These are phyloP conservation scores for Pestalotiopsis sp. DNA, from an alignment of 2,329 filamentous ascomycete species.

Conservation along the genomic window DNA sequence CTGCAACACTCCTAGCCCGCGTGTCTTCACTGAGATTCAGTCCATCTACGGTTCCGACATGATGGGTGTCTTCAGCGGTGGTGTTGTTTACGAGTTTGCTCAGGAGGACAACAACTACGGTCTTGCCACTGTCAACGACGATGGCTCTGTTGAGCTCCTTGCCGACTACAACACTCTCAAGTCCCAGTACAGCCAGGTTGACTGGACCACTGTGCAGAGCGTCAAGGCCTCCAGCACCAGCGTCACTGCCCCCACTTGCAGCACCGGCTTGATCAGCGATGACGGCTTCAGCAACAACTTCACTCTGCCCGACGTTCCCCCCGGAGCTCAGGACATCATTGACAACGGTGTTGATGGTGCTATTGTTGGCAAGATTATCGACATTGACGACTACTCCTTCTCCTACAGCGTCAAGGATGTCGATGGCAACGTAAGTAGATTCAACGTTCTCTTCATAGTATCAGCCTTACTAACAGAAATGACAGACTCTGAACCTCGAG, in stretches of 20 bases:
- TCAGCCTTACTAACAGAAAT: not conserved
- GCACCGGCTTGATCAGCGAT: conserved; percentile 64
- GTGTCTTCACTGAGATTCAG: conserved; percentile 75
- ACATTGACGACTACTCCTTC: conserved; percentile 67
- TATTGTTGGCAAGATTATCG: conserved; percentile 68
- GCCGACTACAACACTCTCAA: conserved; percentile 75
- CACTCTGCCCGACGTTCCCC: conserved; percentile 70
- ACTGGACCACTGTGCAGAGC: conserved; percentile 69
- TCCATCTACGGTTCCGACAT: conserved; percentile 74
- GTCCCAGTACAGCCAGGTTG: conserved; percentile 73
- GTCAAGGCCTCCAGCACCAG: conserved; percentile 59
- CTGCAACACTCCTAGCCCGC: conserved; percentile 73
- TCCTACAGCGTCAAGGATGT: conserved; percentile 42
- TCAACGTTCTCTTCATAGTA: not conserved
- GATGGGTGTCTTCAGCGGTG: conserved; percentile 70
- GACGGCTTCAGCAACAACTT: conserved; percentile 78
- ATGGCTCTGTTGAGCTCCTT: conserved; percentile 60
- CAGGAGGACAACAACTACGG: conserved; percentile 70
- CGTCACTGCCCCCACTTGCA: conserved; percentile 65
- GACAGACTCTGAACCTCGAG: conserved; percentile 32
- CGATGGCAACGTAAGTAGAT: conserved; percentile 34
- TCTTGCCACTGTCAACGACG: conserved; percentile 63
- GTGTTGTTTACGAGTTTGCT: conserved; percentile 80
- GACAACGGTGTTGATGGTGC: conserved; percentile 71
- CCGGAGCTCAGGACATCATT: conserved; percentile 72